Percentiles rank a stretch among this genome's conserved stretches.
Conservation (phyloP, 345 rosid species). For the Linum usitatissimum region DNA sequence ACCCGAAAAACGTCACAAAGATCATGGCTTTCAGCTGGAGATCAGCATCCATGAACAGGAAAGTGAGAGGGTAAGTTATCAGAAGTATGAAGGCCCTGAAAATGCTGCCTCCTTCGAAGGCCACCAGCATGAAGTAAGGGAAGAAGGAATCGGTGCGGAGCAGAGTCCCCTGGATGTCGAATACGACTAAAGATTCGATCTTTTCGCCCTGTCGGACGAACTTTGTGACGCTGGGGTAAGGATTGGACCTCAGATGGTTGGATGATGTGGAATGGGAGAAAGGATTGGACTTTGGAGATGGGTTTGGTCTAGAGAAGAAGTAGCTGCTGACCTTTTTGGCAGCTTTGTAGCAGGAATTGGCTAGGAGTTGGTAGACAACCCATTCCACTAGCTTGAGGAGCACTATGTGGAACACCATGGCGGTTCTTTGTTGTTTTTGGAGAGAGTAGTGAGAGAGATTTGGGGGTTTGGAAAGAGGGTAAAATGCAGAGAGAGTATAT, state of each 20-base stretch:
- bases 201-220: constrained; percentile 20
- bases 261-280: constrained; percentile 10
- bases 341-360: constrained; percentile 53
- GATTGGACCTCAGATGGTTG: not conserved
- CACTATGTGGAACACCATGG: not conserved
- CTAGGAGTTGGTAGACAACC: constrained; percentile 36
- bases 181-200: constrained; percentile 29
- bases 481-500: too few relatives aligned
- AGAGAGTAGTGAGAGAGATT: too few relatives aligned
- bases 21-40: constrained; percentile 43
- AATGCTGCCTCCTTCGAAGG: constrained; percentile 83
- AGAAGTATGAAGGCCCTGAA: constrained; percentile 52
- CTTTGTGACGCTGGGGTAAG: constrained; percentile 31
- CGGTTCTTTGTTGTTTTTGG: not conserved
- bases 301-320: constrained; percentile 12
- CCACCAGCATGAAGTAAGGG: constrained; percentile 91
- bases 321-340: constrained; percentile 54
- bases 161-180: constrained; percentile 57
- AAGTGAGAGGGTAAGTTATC: constrained; percentile 45
- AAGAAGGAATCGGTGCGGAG: constrained; percentile 50
- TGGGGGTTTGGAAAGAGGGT: too few relatives aligned
- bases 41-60: constrained; percentile 39
- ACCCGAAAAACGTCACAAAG: constrained; percentile 69
- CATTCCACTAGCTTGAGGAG: not conserved
- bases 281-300: not conserved